These are phyloP conservation scores for Diaporthe destruens DNA, from an alignment of 2,329 filamentous ascomycete species.

Conservation along the genomic window DNA sequence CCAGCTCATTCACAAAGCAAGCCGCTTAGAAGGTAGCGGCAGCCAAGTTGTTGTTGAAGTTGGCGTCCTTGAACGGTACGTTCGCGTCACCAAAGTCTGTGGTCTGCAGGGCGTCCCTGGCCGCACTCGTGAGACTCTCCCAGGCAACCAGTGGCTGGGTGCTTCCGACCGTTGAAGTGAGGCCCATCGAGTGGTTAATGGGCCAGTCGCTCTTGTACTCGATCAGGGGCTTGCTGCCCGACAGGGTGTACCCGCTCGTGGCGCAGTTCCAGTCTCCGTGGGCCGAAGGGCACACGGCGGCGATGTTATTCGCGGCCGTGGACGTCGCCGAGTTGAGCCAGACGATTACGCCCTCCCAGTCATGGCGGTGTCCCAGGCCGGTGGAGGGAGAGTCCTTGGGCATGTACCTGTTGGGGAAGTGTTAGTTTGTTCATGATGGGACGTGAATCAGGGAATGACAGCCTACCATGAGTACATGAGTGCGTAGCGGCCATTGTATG, in stretches of 20 bases:
- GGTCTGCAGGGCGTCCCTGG: slow-evolving; percentile 51
- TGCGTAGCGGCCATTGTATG: slow-evolving; percentile 48
- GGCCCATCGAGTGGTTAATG: slow-evolving; percentile 53
- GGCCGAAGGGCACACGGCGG: slow-evolving; percentile 53
- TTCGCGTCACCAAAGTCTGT: slow-evolving; percentile 53
- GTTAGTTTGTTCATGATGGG: not conserved
- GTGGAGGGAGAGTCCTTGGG: slow-evolving; percentile 58
- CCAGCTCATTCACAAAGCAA: not conserved
- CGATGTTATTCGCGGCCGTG: slow-evolving; percentile 48
- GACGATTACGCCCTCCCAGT: slow-evolving; percentile 55
- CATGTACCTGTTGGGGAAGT: slow-evolving; percentile 52
- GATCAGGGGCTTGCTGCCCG: slow-evolving; percentile 46
- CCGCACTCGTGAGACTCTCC: slow-evolving; percentile 54
- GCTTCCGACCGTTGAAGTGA: slow-evolving; percentile 52
- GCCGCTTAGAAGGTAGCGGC: slow-evolving; percentile 28
- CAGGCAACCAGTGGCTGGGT: slow-evolving; percentile 57
- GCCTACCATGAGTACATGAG: slow-evolving; percentile 55
- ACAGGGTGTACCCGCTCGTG: slow-evolving; percentile 34
- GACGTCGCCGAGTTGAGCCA: slow-evolving; percentile 46
- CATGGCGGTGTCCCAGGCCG: slow-evolving; percentile 54
- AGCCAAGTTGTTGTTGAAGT: slow-evolving; percentile 32
- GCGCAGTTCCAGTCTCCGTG: slow-evolving; percentile 51
- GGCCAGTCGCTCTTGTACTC: slow-evolving; percentile 51
- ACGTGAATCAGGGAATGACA: not conserved
- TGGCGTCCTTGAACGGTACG: slow-evolving; percentile 39